Conservation (phyloP, 495 filamentous ascomycete genomes). For the Glonium stellatum region DNA sequence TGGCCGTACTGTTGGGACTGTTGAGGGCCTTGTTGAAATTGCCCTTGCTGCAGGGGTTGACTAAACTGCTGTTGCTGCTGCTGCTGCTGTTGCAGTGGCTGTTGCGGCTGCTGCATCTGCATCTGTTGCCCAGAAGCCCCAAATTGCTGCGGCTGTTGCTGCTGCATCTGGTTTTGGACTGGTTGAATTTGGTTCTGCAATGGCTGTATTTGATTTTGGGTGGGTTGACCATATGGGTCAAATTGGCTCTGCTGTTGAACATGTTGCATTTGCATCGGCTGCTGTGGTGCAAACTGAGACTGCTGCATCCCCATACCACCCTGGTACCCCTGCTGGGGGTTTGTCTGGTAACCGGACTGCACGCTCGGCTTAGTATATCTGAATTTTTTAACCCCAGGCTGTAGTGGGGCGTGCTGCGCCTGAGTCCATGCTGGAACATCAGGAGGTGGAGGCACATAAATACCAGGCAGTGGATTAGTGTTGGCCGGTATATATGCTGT, state of each 20-base stretch:
- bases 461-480: constrained; percentile 28
- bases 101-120: neutral
- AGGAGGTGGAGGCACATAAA: constrained; percentile 29
- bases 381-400: constrained; percentile 25
- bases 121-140: neutral
- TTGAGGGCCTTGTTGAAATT: constrained; percentile 5
- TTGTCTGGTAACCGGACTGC: constrained; percentile 11
- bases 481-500: constrained; percentile 25
- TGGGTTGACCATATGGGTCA: constrained; percentile 7
- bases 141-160: constrained; percentile 13
- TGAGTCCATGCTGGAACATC: constrained; percentile 30
- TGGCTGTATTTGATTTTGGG: constrained; percentile 1
- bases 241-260: neutral
- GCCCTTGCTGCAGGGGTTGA: neutral
- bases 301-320: constrained; percentile 5
- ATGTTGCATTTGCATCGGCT: neutral
- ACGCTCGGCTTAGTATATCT: constrained; percentile 25
- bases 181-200: neutral
- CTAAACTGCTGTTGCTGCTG: constrained; percentile 16
- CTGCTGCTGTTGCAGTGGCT: constrained; percentile 9
- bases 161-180: neutral
- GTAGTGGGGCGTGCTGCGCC: constrained; percentile 21
- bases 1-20: constrained; percentile 6
- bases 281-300: constrained; percentile 1
- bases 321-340: constrained; percentile 15